phyloP scores from a whole-genome alignment of 345 rosid species.

The Salix caprea region DNA sequence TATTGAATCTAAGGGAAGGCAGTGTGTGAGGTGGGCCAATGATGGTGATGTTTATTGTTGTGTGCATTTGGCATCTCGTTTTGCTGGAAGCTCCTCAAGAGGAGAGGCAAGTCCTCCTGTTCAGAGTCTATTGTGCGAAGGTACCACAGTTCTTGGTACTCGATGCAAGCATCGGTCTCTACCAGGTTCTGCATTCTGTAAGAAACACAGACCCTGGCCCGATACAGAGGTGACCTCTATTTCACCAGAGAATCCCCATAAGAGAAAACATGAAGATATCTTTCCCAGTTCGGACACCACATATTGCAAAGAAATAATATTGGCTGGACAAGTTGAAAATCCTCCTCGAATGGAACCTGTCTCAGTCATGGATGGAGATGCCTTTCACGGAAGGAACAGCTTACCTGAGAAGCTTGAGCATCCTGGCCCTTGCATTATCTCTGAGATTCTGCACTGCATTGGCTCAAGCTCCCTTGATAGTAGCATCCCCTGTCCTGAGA shows the following conservation, averaged over 20 bases:
- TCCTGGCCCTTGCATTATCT: constrained; percentile 36
- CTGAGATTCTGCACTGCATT: constrained; percentile 41
- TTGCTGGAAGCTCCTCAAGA: constrained; percentile 53
- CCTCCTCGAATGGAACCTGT: constrained; percentile 47
- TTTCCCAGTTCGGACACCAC: constrained; percentile 36
- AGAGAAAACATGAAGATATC: constrained; percentile 53
- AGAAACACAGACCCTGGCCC: constrained; percentile 76
- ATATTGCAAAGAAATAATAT: constrained; percentile 43
- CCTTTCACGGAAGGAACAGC: constrained; percentile 25
- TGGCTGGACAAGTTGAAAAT: constrained; percentile 41
- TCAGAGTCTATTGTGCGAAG: constrained; percentile 77
- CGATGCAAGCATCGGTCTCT: constrained; percentile 92
- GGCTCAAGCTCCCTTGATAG: constrained; percentile 49
- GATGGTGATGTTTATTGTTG: constrained; percentile 97
- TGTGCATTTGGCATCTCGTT: constrained; percentile 96
- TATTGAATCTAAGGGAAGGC: constrained; percentile 91
- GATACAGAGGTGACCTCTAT: constrained; percentile 23
- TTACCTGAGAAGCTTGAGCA: constrained; percentile 45
- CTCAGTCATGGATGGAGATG: constrained; percentile 33
- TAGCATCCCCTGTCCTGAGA: constrained; percentile 53
- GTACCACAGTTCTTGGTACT: constrained; percentile 92
- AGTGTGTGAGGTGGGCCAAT: constrained; percentile 97
- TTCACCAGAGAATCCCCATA: constrained; percentile 34
- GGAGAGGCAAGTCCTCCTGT: constrained; percentile 46
- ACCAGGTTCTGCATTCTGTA: constrained; percentile 72